Percentiles rank a stretch among this genome's conserved stretches.
phyloP scores from a whole-genome alignment of 148 eudicot genomes.

The Pharnaceum exiguum region DNA sequence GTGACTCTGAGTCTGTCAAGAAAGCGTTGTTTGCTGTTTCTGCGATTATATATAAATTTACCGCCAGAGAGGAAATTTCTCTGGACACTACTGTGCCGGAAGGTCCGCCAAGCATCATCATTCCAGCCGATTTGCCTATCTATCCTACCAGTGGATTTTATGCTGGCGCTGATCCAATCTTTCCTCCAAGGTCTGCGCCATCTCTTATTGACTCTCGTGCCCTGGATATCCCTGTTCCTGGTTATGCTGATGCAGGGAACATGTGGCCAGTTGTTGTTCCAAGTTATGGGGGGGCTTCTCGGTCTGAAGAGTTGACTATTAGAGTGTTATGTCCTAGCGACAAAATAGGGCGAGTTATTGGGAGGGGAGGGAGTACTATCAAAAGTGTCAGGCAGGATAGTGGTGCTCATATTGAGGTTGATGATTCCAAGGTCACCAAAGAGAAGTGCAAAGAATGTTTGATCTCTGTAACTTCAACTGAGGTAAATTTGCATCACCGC shows the following conservation, averaged over 20 bases:
- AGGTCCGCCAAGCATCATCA: constrained; percentile 70
- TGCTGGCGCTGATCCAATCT: constrained; percentile 48
- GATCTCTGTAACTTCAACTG: constrained; percentile 53
- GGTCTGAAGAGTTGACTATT: constrained; percentile 64
- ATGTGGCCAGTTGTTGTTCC: constrained; percentile 73
- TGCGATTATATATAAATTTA: constrained; percentile 82
- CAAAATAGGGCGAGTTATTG: constrained; percentile 94
- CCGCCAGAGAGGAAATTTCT: constrained; percentile 79
- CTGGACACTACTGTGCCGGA: constrained; percentile 65
- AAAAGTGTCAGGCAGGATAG: constrained; percentile 78
- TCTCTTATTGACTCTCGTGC: constrained; percentile 47
- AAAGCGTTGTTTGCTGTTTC: constrained; percentile 86
- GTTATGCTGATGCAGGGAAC: constrained; percentile 57
- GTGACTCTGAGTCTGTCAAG: constrained; percentile 77
- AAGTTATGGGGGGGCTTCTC: constrained; percentile 54
- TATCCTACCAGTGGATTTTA: constrained; percentile 65
- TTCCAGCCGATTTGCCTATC: constrained; percentile 79
- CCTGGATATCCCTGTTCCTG: constrained; percentile 50
- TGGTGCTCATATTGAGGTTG: constrained; percentile 81
- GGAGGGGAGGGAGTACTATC: constrained; percentile 77
- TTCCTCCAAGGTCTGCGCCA: constrained; percentile 53
- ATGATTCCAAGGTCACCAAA: constrained; percentile 43
- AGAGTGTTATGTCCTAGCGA: constrained; percentile 71
- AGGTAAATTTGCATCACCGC: constrained; percentile 45
- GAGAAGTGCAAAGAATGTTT: constrained; percentile 54